phyloP scores from a whole-genome alignment of 768 basidiomycete species.

The Panellus pusillus region DNA sequence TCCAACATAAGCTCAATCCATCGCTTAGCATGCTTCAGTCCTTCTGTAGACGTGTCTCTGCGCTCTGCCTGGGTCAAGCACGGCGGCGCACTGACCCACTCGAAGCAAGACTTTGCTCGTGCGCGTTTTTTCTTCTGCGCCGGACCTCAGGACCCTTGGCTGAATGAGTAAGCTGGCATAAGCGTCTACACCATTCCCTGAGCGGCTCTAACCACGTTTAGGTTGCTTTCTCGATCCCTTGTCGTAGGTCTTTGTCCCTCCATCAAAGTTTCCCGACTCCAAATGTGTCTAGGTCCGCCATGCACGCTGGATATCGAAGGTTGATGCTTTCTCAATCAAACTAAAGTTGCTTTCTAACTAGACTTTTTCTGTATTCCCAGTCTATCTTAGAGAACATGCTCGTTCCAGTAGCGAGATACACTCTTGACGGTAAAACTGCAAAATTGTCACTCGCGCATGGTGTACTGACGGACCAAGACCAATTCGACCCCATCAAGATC shows the following conservation, averaged over 20 bases:
- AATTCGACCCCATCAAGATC: conserved; percentile 12
- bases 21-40: conserved; percentile 13
- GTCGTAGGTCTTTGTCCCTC: neutral
- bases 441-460: neutral
- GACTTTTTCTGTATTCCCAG: neutral
- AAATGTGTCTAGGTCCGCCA: conserved; percentile 15
- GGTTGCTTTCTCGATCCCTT: conserved; percentile 17
- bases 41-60: conserved; percentile 5
- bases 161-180: conserved; percentile 9
- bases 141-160: conserved; percentile 12
- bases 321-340: no score
- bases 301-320: conserved; percentile 17
- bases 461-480: conserved; percentile 2
- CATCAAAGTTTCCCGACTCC: neutral
- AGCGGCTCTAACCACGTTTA: neutral
- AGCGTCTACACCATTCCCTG: neutral
- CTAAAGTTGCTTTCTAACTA: no score
- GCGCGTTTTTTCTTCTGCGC: conserved; percentile 11
- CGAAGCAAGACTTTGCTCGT: conserved; percentile 4
- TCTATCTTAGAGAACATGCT: conserved; percentile 14
- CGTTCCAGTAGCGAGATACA: conserved; percentile 16
- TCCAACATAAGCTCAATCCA: no score
- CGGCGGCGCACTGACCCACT: conserved; percentile 7
- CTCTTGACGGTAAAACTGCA: conserved; percentile 14
- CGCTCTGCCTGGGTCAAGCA: conserved; percentile 13